Evolutionary conservation across 345 rosid species (phyloP).

Genomic region (Eucalyptus pauciflora): DNA sequence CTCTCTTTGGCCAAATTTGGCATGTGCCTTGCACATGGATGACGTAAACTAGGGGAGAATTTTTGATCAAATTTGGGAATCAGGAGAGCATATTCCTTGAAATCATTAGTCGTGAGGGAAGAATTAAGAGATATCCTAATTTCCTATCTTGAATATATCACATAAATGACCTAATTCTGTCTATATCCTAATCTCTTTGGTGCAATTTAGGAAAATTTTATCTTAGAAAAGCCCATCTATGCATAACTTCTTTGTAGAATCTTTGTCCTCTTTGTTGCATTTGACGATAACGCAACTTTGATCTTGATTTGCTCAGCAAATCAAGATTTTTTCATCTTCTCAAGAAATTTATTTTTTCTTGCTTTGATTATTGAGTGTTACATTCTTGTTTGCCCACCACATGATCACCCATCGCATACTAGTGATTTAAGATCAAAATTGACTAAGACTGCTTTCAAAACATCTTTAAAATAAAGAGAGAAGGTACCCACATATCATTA

Average conservation of each 20-base stretch:
- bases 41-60: not conserved
- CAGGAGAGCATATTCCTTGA: not conserved
- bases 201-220: not conserved
- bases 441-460: not conserved
- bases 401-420: not conserved
- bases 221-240: not conserved
- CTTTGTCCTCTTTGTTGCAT: not conserved
- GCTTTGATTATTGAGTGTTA: not conserved
- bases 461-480: not conserved
- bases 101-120: not conserved
- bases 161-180: not conserved
- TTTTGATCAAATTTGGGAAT: not conserved
- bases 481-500: not conserved
- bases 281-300: not conserved
- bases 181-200: not conserved
- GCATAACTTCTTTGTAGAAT: not conserved
- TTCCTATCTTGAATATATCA: not conserved
- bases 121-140: not conserved
- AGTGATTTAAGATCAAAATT: not conserved
- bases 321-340: not conserved
- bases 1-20: not conserved
- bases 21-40: not conserved
- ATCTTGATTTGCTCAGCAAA: not conserved
- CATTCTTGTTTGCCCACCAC: not conserved
- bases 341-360: not conserved